These are phyloP conservation scores for Cercis canadensis DNA, from an alignment of 306 rosid genomes.

Conservation along the genomic window DNA sequence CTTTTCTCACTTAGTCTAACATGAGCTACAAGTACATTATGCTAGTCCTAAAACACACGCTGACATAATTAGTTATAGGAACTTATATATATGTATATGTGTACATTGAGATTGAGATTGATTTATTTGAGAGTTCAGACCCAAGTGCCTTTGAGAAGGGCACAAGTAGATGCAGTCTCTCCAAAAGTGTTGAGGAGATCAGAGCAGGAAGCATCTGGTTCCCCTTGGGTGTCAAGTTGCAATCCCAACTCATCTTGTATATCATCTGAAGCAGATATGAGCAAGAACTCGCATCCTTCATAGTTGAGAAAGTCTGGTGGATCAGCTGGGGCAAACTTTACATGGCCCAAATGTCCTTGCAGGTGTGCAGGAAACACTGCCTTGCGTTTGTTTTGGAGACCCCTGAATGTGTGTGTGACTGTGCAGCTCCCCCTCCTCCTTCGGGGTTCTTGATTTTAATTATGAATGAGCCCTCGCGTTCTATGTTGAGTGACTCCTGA, in stretches of 20 bases:
- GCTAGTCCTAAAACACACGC: too few species aligned
- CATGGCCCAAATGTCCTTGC: constrained; percentile 54
- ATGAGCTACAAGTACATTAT: too few species aligned
- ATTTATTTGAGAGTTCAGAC: too few species aligned
- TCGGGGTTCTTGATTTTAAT: constrained; percentile 69
- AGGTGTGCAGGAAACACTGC: constrained; percentile 63
- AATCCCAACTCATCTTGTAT: constrained; percentile 62
- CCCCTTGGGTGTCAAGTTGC: constrained; percentile 43
- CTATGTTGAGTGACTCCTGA: constrained; percentile 57
- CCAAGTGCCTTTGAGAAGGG: constrained; percentile 67
- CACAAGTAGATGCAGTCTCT: constrained; percentile 37
- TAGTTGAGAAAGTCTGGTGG: constrained; percentile 65
- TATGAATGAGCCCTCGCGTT: constrained; percentile 55
- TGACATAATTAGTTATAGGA: too few species aligned
- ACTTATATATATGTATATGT: too few species aligned
- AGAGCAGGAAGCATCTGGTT: constrained; percentile 43
- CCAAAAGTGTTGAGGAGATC: constrained; percentile 65
- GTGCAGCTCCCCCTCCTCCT: constrained; percentile 25
- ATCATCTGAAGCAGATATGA: constrained; percentile 60
- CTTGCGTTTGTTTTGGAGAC: constrained; percentile 57
- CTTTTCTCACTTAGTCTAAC: too few species aligned
- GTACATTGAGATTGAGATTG: too few species aligned
- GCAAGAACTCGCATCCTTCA: constrained; percentile 72
- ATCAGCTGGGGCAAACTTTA: constrained; percentile 37
- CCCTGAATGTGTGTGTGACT: too few species aligned